A percentile compares a stretch with the other conserved stretches of the same genome.
phyloP scores from a whole-genome alignment of 2,329 filamentous ascomycete genomes.

The Aureobasidium lini region DNA sequence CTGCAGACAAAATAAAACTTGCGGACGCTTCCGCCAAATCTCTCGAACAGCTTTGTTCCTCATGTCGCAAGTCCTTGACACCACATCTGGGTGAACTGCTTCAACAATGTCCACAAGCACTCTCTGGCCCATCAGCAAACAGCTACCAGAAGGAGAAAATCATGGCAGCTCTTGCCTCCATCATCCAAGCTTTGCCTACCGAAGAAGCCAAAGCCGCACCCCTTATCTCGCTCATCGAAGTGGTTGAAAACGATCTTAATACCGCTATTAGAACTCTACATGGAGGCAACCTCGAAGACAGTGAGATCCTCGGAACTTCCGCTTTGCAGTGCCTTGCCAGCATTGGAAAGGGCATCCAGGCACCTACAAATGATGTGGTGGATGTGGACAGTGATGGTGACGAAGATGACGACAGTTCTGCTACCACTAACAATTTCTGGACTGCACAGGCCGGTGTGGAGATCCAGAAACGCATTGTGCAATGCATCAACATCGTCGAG shows the following conservation, averaged over 20 bases:
- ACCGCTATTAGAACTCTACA: slow-evolving; percentile 26
- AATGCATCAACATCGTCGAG: slow-evolving; percentile 44
- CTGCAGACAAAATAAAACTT: slow-evolving; percentile 38
- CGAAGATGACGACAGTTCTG: slow-evolving; percentile 13
- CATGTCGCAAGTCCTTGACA: slow-evolving; percentile 63
- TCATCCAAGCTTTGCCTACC: slow-evolving; percentile 63
- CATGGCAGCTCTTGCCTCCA: slow-evolving; percentile 64
- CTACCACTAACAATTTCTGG: slow-evolving; percentile 39
- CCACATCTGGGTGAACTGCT: slow-evolving; percentile 62
- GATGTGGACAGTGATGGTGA: slow-evolving; percentile 53
- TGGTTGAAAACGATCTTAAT: slow-evolving; percentile 57
- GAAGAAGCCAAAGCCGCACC: slow-evolving; percentile 48
- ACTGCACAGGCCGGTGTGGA: slow-evolving; percentile 38
- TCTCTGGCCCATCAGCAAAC: slow-evolving; percentile 54
- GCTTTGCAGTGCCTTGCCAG: slow-evolving; percentile 61
- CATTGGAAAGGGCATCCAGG: slow-evolving; percentile 66
- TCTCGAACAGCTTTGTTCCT: slow-evolving; percentile 66
- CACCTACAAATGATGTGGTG: slow-evolving; percentile 57
- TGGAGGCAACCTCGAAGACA: slow-evolving; percentile 32
- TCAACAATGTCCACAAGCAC: slow-evolving; percentile 60
- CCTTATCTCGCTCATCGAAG: slow-evolving; percentile 52
- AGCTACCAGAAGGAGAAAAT: slow-evolving; percentile 65
- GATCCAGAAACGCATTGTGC: slow-evolving; percentile 46
- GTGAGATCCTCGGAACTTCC: slow-evolving; percentile 39
- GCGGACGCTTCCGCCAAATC: slow-evolving; percentile 65